Evolutionary conservation across 2,329 filamentous ascomycete species (phyloP).

Genomic region (Cladosporium sp.): DNA sequence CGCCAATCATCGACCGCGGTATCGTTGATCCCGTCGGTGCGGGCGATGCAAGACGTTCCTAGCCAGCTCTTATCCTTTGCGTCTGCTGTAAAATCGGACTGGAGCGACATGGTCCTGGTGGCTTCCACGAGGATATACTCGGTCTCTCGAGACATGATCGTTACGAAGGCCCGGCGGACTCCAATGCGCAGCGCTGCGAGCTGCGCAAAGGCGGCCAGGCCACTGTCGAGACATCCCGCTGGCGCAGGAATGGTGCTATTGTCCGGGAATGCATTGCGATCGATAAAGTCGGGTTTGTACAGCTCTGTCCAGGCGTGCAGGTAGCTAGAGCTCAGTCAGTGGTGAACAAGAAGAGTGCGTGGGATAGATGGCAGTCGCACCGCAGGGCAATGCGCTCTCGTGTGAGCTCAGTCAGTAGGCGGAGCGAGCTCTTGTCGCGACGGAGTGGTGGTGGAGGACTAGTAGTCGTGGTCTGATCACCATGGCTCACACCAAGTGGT

Average conservation of each 20-base stretch:
- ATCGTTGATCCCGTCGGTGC: conserved; percentile 30
- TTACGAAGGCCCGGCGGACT: conserved; percentile 40
- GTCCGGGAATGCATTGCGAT: conserved; percentile 9
- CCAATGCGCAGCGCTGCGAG: conserved; percentile 40
- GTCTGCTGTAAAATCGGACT: conserved; percentile 38
- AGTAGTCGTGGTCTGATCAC: neutral
- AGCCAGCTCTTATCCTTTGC: conserved; percentile 30
- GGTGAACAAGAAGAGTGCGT: neutral
- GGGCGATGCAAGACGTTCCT: conserved; percentile 19
- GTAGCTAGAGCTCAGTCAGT: conserved; percentile 1
- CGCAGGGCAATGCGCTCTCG: neutral
- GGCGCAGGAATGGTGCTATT: conserved; percentile 13
- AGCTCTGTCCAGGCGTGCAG: conserved; percentile 10
- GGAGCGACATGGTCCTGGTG: conserved; percentile 42
- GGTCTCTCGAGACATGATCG: conserved; percentile 49
- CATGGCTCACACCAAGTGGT: neutral
- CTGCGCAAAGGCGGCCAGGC: conserved; percentile 39
- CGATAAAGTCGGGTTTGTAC: conserved; percentile 6
- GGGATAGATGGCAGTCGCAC: neutral
- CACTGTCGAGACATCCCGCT: conserved; percentile 32
- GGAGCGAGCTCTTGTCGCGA: neutral
- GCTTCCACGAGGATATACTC: conserved; percentile 55
- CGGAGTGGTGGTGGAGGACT: conserved; percentile 1
- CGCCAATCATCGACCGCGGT: neutral
- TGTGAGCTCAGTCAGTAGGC: neutral